These are phyloP conservation scores for Candolleomyces efflorescens DNA, from an alignment of 768 basidiomycete genomes.

Conservation along the genomic window DNA sequence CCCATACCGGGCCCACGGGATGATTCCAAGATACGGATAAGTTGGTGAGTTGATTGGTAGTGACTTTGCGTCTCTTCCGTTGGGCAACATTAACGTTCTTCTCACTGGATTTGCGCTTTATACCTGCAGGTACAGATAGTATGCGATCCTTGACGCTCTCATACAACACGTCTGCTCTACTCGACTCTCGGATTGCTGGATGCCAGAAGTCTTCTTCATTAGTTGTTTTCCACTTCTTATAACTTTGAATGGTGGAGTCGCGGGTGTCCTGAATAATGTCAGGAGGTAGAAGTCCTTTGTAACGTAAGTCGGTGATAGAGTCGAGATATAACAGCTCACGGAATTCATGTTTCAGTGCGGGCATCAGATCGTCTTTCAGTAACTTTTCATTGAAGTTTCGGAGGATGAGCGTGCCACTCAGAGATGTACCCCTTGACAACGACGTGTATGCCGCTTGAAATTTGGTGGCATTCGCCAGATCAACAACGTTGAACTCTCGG, in stretches of 20 bases:
- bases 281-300: constrained; percentile 14
- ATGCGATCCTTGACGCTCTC: too few species aligned
- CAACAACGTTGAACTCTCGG: constrained; percentile 21
- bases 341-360: constrained; percentile 27
- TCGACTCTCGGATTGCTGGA: neutral
- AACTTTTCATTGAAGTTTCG: too few species aligned
- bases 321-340: constrained; percentile 31
- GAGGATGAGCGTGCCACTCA: constrained; percentile 25
- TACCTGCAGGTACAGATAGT: too few species aligned
- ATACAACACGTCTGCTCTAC: neutral
- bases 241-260: neutral
- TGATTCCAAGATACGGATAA: too few species aligned
- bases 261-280: neutral
- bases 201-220: neutral
- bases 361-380: too few species aligned
- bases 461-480: constrained; percentile 17
- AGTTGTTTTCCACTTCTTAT: neutral
- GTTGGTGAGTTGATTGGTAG: too few species aligned
- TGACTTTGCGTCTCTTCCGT: neutral
- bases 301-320: constrained; percentile 25
- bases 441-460: constrained; percentile 25
- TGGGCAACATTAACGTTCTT: too few species aligned
- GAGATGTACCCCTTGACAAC: constrained; percentile 23
- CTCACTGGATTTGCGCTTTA: too few species aligned
- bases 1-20: neutral